Base-by-base conservation (phyloP, 2,329 filamentous ascomycete genomes). In the Alternaria arborescens region DNA sequence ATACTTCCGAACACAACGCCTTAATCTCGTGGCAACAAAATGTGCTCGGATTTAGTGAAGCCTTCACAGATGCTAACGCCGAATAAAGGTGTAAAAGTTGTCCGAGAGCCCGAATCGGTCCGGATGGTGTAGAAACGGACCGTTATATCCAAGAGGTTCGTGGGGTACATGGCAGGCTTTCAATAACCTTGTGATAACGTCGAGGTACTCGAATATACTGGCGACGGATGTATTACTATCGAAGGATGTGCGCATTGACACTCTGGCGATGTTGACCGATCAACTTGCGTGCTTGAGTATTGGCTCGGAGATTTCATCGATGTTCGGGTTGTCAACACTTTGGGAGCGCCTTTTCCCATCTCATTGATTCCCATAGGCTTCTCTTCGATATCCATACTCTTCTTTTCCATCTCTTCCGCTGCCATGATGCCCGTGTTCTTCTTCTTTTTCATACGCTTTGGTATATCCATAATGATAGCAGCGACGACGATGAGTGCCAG, bases 391-490 rank as follows among this genome's bases (percentile, higher is more conserved):
- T 64, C 48, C 28, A 59, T 36, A 22, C 58, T 59, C 24, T 53
- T 58, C 47, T 48, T 60, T 24, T 61, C 60, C 36, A 52, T 55
- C 30, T 63, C 61, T 8, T 66, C 60, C 16, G 20, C 8, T 32
- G 46, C 28, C 47, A 65, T 52, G 32, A 55, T 54, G 8, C 55
- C 56, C 12, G 28, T 48, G 22, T 60, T 51, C 14, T 61, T 30
- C 22, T 50, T 58, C 38, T 53, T 40, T 34, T 51, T 58, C 20
- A 57, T 50, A 24, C 64, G 64, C 24, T 62, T 66, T 20, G 66
- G 64, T 2, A 68, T 24, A 22, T 65, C 61, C 18, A 61, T 52
- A 18, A 60, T 34, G 54, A 59, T 22, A n/a, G 64, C 56, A 7
- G 28, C 47, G 34, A 65, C 32, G 32, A 64, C 58, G 5, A 65